These are phyloP conservation scores for Russula compacta DNA, from an alignment of 768 basidiomycete genomes.

Conservation along the genomic window DNA sequence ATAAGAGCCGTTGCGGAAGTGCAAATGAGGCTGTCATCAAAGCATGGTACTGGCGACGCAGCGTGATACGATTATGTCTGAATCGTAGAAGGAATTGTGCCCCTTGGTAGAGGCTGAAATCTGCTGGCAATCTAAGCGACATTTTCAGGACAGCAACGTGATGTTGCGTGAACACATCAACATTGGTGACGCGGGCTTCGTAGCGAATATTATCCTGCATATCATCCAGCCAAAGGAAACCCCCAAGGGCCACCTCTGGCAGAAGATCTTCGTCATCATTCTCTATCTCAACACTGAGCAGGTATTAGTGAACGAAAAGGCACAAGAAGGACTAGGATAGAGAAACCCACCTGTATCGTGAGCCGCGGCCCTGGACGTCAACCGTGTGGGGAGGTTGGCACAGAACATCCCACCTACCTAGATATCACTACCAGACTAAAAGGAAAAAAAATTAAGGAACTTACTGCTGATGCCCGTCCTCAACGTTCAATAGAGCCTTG, in stretches of 20 bases:
- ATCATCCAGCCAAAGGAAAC: conserved; percentile 12
- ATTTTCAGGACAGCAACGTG: conserved; percentile 34
- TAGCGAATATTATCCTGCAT: conserved; percentile 1
- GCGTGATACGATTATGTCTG: conserved; percentile 41
- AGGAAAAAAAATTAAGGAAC: conserved; percentile 23
- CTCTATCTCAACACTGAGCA: conserved; percentile 6
- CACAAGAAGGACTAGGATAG: not conserved
- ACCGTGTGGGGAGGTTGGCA: not conserved
- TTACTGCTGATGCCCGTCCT: conserved; percentile 40
- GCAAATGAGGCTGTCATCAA: conserved; percentile 38
- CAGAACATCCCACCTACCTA: not conserved
- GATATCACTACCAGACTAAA: conserved; percentile 27
- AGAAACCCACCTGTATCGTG: not conserved
- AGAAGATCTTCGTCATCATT: conserved; percentile 7
- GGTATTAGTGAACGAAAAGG: not conserved
- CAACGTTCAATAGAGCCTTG: conserved; percentile 4
- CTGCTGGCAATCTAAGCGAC: conserved; percentile 33
- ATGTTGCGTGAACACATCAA: not conserved
- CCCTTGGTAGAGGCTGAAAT: conserved; percentile 33
- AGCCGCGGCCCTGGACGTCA: not conserved
- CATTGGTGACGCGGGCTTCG: conserved; percentile 1
- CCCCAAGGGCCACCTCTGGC: conserved; percentile 8
- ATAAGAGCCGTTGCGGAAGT: conserved; percentile 39
- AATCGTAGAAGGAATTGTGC: conserved; percentile 43
- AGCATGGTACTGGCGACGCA: conserved; percentile 55